Evolutionary conservation across 129 eudicot genomes (phyloP), one percentile per base, ranked within the genome.

Genomic region (Chrysanthemum makinoi): DNA sequence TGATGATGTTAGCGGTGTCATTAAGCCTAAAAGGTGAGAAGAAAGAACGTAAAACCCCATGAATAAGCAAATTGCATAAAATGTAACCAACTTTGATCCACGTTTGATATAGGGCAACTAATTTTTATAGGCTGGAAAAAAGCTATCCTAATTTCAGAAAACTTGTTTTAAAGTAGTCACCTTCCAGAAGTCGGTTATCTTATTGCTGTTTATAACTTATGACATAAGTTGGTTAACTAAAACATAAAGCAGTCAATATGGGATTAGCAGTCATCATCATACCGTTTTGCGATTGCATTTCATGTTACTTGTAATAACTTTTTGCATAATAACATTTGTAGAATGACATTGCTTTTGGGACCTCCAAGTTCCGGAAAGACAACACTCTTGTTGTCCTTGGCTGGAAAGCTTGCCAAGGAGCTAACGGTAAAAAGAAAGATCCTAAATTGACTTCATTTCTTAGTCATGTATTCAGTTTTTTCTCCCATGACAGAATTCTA

Each of bases 321-420:
- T 62, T 28, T 5, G 49, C 6, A 4, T 44, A 24, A 33, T 19
- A 15, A 33, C 48, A 22, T 77, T 73, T 70, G 72, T 74, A 91
- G 97, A 82, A 80, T 91, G 96, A 91, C 97, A 48, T 79, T 91
- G 71, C 92, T 91, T 69, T 72, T 91, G 72, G 97, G 97, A 60
- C 97, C 97, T 83, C 97, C 97, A 49, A 83, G 95, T 77, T 91
- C 97, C 2, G 97, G 97, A 51, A 91, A 91, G 79, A 91, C 97
- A 35, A 88, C 92, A 10, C 70, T 91, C 43, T 75, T 91, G 76
- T 68, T 83, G 75, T 88, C 97, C 16, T 76, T 91, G 83, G 86
- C 96, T 20, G 97, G 97, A 73, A 84, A 83, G 69, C 87, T 91
- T 9, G 95, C 80, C 59, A 48, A 72, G 9, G 78, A 69, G 28